phyloP scores from a whole-genome alignment of 768 basidiomycete genomes.

The Lactifluus piperatus region DNA sequence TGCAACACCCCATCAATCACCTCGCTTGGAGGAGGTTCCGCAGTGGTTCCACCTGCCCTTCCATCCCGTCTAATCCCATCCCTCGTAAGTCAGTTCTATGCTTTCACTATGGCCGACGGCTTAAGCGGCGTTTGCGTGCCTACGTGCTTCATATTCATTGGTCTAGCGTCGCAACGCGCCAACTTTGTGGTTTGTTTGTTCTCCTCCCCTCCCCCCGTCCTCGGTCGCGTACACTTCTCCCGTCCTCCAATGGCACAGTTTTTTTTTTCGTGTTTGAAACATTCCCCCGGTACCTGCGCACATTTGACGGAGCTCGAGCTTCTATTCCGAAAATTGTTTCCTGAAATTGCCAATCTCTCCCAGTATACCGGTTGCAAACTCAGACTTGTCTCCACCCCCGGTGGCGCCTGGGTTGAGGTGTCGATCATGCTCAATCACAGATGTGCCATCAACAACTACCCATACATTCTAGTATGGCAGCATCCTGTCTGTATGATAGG shows the following conservation, averaged over 20 bases:
- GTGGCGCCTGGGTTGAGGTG: not conserved
- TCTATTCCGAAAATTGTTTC: slow-evolving; percentile 6
- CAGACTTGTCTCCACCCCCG: not conserved
- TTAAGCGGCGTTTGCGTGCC: slow-evolving; percentile 10
- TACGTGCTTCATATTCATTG: slow-evolving; percentile 15
- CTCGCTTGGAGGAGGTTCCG: not conserved
- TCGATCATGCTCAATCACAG: not conserved
- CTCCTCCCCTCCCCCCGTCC: not conserved
- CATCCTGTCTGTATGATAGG: not conserved
- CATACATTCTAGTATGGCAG: not conserved
- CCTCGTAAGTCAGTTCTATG: not conserved
- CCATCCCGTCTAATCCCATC: not conserved
- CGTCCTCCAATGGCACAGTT: not conserved
- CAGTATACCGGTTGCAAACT: not conserved
- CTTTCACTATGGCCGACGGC: not conserved
- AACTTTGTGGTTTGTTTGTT: not conserved
- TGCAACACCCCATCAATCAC: not conserved
- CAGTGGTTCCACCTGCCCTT: not conserved
- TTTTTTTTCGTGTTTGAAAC: slow-evolving; percentile 1
- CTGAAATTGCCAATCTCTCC: not conserved
- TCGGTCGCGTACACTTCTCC: not conserved
- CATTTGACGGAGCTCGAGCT: not conserved
- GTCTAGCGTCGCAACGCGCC: slow-evolving; percentile 2
- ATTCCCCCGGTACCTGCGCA: not conserved
- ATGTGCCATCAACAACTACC: not conserved